A percentile compares a stretch with the other conserved stretches of the same genome.
These are phyloP conservation scores for Fusarium sp. DNA, from an alignment of 2,329 filamentous ascomycete species.

Conservation along the genomic window DNA sequence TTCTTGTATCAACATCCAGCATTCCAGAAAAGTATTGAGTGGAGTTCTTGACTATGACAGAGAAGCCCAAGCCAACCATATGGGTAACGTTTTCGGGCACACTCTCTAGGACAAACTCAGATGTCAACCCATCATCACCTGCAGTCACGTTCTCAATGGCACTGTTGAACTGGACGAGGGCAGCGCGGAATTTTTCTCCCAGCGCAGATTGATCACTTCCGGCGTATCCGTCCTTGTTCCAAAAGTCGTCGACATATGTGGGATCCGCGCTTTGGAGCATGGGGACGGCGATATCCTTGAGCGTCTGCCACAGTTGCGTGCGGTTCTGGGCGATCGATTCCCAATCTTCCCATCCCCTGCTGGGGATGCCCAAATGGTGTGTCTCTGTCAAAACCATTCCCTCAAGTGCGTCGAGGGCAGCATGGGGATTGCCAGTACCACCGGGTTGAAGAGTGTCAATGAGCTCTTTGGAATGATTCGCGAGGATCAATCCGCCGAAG, in stretches of 20 bases:
- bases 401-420: neutral
- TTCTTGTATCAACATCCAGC: neutral
- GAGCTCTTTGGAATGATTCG: neutral
- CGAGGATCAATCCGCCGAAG: slow-evolving; percentile 20
- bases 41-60: neutral
- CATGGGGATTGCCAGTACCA: neutral
- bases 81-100: neutral
- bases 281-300: neutral
- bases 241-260: too few relatives aligned
- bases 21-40: neutral
- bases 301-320: neutral
- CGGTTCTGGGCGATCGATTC: neutral
- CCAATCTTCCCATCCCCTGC: slow-evolving; percentile 11
- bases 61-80: neutral
- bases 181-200: slow-evolving; percentile 21
- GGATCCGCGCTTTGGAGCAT: neutral
- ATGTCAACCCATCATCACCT: neutral
- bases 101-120: neutral
- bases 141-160: neutral
- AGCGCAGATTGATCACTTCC: slow-evolving; percentile 30
- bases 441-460: neutral
- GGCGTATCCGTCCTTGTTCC: neutral
- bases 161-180: neutral
- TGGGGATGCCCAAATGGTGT: neutral
- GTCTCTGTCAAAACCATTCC: neutral